Evolutionary conservation across 176 grass and related monocot genomes (phyloP), one percentile per base, ranked within the genome.

Genomic region (Saccharum officinarum): DNA sequence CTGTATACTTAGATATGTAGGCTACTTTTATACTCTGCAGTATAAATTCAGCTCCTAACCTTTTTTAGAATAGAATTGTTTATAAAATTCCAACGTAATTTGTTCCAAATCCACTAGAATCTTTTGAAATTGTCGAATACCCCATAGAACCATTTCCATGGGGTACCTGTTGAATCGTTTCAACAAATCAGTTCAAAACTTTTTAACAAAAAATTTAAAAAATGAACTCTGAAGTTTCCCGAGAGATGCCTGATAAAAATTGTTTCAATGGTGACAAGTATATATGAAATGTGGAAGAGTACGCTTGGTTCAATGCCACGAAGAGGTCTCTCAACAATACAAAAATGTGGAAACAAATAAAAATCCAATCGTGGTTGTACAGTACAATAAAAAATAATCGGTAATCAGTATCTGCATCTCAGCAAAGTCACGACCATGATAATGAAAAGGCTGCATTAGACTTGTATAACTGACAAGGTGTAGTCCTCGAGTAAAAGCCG

Each of bases 321-420:
- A 47, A 61, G 40, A 39, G 4, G 8, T 66, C 23, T 54, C 71
- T 71, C 17, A 87, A 84, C 8, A 84, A 65, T 84, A 77, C 42
- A 38, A 30, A 76, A 52, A 87, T 41, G 25, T 69, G 15, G 59
- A 86, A 83, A 64, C 65, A 81, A 40, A 34, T 75, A 36, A 84
- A 47, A 84, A 81, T 81, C 64, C 73, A 84, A 65, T 70, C 75
- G 68, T 86, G 47, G 16, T 71, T 70, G 50, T 88, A 85, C 52
- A 70, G 41, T 88, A 81, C 71, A 75, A 75, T 79, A 92, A 3
- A 88, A 88, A 91, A 74, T 63, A 86, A 86, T 89, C 38, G 7
- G 50, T 84, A 38, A 46, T 71, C 54, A 65, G 72, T 75, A 52
- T 75, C 16, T 7, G 70, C 70, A 67, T 77, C 81, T 77, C 52